Conservation (phyloP, 2,329 filamentous ascomycete genomes). For the Onygenales sp. region DNA sequence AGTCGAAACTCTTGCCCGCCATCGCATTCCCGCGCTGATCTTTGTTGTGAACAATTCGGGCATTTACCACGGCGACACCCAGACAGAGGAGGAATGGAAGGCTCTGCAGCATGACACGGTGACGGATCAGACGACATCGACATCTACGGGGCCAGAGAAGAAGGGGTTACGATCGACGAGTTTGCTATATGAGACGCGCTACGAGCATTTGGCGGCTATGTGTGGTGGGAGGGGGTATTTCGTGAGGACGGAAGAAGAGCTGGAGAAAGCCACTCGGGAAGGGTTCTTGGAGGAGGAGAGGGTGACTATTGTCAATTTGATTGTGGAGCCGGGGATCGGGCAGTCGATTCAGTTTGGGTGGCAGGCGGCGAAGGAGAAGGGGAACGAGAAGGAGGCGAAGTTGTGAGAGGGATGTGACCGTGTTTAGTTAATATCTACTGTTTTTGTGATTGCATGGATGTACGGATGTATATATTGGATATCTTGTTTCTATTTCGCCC, state of each 20-base stretch:
- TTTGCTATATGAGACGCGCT: constrained; percentile 45
- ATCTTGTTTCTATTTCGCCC: not conserved
- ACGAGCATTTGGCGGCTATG: constrained; percentile 47
- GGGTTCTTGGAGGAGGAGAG: constrained; percentile 39
- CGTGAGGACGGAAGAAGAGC: constrained; percentile 43
- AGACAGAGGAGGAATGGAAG: constrained; percentile 35
- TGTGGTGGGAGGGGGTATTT: constrained; percentile 46
- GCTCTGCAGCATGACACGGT: constrained; percentile 34
- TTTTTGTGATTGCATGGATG: not conserved
- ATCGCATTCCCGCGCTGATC: constrained; percentile 45
- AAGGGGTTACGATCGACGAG: constrained; percentile 40
- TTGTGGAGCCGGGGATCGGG: constrained; percentile 43
- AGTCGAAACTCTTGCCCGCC: constrained; percentile 48
- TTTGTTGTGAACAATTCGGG: constrained; percentile 49
- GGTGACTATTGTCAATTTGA: constrained; percentile 46
- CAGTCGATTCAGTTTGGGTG: constrained; percentile 31
- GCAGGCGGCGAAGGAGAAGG: constrained; percentile 20
- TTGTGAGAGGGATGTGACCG: constrained; percentile 7
- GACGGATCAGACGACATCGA: constrained; percentile 17
- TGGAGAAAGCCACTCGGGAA: constrained; percentile 40
- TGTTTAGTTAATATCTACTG: not conserved
- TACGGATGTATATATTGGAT: not conserved
- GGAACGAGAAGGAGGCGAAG: constrained; percentile 14
- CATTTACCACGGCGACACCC: constrained; percentile 39
- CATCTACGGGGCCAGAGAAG: constrained; percentile 11